A percentile compares a stretch with the other conserved stretches of the same genome.
Conservation (phyloP, 2,329 filamentous ascomycete genomes). For the Drechslerella coelobrocha region DNA sequence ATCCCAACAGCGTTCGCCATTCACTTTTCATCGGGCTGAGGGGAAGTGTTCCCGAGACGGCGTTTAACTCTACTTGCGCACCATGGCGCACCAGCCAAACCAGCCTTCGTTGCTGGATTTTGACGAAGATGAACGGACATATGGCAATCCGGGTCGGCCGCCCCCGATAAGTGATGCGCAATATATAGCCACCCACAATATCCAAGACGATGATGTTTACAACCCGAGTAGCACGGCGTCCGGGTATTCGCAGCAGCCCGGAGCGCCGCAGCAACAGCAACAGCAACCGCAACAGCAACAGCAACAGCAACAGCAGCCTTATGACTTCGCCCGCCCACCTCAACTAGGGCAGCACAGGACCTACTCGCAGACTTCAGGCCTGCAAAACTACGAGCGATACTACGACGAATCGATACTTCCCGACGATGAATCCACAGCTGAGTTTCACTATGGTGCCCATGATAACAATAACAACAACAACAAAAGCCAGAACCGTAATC, state of each 20-base stretch:
- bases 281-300: slow-evolving; percentile 9
- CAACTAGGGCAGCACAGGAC: slow-evolving; percentile 58
- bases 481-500: slow-evolving; percentile 63
- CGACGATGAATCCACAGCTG: slow-evolving; percentile 81
- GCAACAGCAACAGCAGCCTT: slow-evolving; percentile 56
- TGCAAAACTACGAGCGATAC: slow-evolving; percentile 90
- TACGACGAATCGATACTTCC: slow-evolving; percentile 68
- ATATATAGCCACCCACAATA: slow-evolving; percentile 52
- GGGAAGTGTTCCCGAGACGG: slow-evolving; percentile 32
- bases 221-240: slow-evolving; percentile 39
- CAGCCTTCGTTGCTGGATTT: slow-evolving; percentile 54
- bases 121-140: slow-evolving; percentile 54
- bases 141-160: slow-evolving; percentile 55
- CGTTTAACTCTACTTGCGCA: slow-evolving; percentile 42
- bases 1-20: slow-evolving; percentile 7
- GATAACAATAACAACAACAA: slow-evolving; percentile 67
- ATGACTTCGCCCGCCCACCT: slow-evolving; percentile 56
- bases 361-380: slow-evolving; percentile 78
- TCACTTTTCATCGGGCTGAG: slow-evolving; percentile 13
- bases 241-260: slow-evolving; percentile 27
- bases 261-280: slow-evolving; percentile 51
- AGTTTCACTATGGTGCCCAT: slow-evolving; percentile 80
- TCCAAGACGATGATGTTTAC: slow-evolving; percentile 48
- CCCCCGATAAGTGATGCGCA: slow-evolving; percentile 53
- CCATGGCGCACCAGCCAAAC: slow-evolving; percentile 50